phyloP scores from a whole-genome alignment of 352 stramenopile species.

The Phytophthora vignae region DNA sequence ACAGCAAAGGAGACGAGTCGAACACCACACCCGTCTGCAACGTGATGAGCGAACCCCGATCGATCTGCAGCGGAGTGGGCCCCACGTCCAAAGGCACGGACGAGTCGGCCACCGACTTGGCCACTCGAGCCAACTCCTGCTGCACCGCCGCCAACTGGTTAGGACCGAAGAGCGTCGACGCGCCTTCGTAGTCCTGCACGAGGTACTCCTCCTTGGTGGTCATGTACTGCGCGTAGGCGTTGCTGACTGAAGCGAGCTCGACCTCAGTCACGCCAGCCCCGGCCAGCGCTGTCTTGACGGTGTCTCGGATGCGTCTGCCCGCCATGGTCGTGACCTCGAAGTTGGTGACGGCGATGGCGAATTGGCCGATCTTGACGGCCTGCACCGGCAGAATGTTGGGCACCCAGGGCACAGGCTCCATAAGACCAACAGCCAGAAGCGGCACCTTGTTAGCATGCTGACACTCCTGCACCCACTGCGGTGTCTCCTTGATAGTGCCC shows the following conservation, averaged over 20 bases:
- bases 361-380: slow-evolving; percentile 56
- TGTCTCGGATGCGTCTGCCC: slow-evolving; percentile 52
- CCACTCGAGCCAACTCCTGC: slow-evolving; percentile 53
- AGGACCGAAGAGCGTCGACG: slow-evolving; percentile 72
- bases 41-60: slow-evolving; percentile 41
- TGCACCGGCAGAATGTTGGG: slow-evolving; percentile 62
- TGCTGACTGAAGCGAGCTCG: slow-evolving; percentile 53
- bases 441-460: slow-evolving; percentile 50
- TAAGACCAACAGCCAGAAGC: slow-evolving; percentile 46
- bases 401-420: slow-evolving; percentile 49
- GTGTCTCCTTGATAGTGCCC: slow-evolving; percentile 11
- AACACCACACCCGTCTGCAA: slow-evolving; percentile 48
- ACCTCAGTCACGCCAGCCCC: slow-evolving; percentile 42
- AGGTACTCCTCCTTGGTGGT: slow-evolving; percentile 70
- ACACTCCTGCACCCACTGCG: slow-evolving; percentile 51
- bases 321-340: slow-evolving; percentile 74
- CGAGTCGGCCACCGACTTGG: too few relatives aligned
- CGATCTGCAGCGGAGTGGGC: slow-evolving; percentile 46
- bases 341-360: slow-evolving; percentile 55
- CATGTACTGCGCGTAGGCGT: slow-evolving; percentile 67
- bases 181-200: slow-evolving; percentile 70
- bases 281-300: slow-evolving; percentile 36
- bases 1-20: slow-evolving; percentile 26
- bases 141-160: slow-evolving; percentile 66
- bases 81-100: slow-evolving; percentile 21